Base-by-base conservation (phyloP, 768 basidiomycete genomes). In the Russula abietina region DNA sequence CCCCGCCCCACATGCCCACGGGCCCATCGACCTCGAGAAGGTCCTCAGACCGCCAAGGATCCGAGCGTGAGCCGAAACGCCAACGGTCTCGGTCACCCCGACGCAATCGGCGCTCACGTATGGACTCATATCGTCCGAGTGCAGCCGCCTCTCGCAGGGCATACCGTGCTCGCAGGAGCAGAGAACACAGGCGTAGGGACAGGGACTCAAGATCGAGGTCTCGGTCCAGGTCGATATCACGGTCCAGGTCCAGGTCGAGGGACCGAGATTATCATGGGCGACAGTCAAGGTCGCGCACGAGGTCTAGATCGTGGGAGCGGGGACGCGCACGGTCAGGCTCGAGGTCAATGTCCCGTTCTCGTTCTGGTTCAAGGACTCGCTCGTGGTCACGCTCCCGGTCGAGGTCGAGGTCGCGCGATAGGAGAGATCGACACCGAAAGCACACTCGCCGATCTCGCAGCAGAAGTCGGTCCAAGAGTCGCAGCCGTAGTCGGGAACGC, bases 391-490 rank as follows among this genome's bases (percentile, higher is more conserved):
- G 46, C 7, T 60, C 63, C 26, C 33, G 53, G 24, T 67, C 64
- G 55, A 54, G 50, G 52, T 59, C 54, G 43, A 62, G 28, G 14
- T 70, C 70, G 30, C 71, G 68, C n/a, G 60, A 69, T 53, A 68
- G 52, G 51, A 61, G 59, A 22, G 68, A 75, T 66, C 81, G 71
- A 70, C 68, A 65, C 69, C 75, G 79, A 69, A 81, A 82, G 58
- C 77, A 77, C 71, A 69, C 80, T 70, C 64, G 56, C 45, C n/a
- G 51, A 5, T 65, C 62, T 52, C 77, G 79, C 46, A 41, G 52
- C 56, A 62, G 65, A 55, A 78, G 75, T 54, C 75, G 73, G 66
- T 81, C 79, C 61, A 74, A 73, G 63, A 78, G 78, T 62, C 73
- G 75, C 36, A 70, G 67, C 48, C 61, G 67, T 1, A 64, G 67